These are phyloP conservation scores for Talaromyces sp. DNA, from an alignment of 2,329 filamentous ascomycete species.

Conservation along the genomic window DNA sequence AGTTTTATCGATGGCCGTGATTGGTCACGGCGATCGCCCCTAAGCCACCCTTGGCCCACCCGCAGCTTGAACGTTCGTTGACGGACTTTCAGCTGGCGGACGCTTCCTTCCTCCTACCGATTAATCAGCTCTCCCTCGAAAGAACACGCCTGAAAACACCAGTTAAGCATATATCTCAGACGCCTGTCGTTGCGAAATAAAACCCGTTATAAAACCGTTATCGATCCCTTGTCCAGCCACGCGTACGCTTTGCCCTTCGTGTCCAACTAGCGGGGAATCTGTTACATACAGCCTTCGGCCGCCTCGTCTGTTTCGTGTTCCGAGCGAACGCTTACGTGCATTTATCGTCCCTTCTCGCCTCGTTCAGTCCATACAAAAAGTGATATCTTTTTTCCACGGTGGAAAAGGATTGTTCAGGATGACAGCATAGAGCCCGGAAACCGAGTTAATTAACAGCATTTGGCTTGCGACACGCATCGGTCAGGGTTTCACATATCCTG, in stretches of 20 bases:
- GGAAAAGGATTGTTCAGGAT: neutral
- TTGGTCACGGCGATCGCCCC: neutral
- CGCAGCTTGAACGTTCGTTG: neutral
- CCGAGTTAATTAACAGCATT: neutral
- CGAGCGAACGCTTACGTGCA: neutral
- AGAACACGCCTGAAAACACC: neutral
- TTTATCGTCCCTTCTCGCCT: neutral
- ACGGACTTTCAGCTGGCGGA: neutral
- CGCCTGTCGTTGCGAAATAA: neutral
- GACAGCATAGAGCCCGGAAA: neutral
- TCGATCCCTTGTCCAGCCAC: too few relatives aligned
- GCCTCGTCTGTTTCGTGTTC: neutral
- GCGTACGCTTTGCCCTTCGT: neutral
- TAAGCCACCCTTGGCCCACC: neutral
- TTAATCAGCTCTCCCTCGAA: neutral
- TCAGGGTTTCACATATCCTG: neutral
- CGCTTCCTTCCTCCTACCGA: too few relatives aligned
- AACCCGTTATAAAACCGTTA: too few relatives aligned
- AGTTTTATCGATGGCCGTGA: slow-evolving; percentile 1
- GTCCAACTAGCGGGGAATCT: neutral
- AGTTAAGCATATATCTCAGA: neutral
- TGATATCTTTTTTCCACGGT: neutral
- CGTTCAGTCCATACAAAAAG: neutral
- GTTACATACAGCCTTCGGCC: neutral
- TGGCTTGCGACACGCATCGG: neutral